Conservation (phyloP, 345 rosid species). For the Acer negundo region DNA sequence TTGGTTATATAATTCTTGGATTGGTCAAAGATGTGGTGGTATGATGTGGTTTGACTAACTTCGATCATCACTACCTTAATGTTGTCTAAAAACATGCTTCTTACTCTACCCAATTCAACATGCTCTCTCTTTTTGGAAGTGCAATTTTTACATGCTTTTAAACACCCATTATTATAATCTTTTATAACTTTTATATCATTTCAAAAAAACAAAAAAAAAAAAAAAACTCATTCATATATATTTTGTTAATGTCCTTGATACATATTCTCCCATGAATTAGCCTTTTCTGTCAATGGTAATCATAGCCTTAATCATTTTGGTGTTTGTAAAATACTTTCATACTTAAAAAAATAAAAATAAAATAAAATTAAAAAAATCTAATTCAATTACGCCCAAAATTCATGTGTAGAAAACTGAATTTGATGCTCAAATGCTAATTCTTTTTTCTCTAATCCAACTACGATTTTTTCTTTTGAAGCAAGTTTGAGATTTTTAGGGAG, state of each 20-base stretch:
- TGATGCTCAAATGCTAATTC: no score
- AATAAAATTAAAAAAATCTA: no score
- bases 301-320: not conserved
- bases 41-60: not conserved
- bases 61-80: not conserved
- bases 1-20: no score
- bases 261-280: no score
- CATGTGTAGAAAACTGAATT: not conserved
- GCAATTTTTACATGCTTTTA: conserved; percentile 10
- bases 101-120: conserved; percentile 1
- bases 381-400: not conserved
- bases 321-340: not conserved
- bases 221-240: no score
- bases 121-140: not conserved
- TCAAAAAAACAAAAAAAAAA: no score
- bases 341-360: no score
- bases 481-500: no score
- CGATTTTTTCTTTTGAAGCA: no score
- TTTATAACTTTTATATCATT: not conserved
- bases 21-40: not conserved
- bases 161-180: conserved; percentile 2
- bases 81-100: conserved; percentile 13
- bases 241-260: no score
- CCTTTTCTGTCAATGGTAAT: not conserved
- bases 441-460: no score